phyloP scores from a whole-genome alignment of 495 filamentous ascomycete species.

The Daldinia bambusicola region DNA sequence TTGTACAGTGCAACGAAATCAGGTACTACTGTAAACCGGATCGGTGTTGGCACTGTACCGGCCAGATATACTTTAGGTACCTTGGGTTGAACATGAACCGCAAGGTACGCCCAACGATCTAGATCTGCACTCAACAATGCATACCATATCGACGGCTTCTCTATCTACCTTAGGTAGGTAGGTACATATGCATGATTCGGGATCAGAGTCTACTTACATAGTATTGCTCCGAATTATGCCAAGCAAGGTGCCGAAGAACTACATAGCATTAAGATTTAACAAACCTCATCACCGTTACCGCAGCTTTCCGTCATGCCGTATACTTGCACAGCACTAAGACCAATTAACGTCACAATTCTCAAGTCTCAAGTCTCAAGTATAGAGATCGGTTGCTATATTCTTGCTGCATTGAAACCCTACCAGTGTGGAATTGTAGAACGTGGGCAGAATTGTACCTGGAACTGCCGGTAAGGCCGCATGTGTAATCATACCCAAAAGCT shows the following conservation, averaged over 20 bases:
- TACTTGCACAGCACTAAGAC: background rate
- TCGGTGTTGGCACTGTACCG: background rate
- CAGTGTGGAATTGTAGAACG: background rate
- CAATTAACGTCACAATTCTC: conserved; percentile 3
- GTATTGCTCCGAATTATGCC: background rate
- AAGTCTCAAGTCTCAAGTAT: background rate
- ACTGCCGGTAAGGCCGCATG: conserved; percentile 19
- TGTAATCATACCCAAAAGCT: conserved; percentile 4
- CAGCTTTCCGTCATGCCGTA: conserved; percentile 21
- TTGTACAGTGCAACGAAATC: background rate
- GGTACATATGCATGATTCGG: background rate
- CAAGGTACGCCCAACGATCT: conserved; percentile 33
- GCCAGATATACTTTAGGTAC: background rate
- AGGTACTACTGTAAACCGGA: background rate
- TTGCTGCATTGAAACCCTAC: conserved; percentile 32
- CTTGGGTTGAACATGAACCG: too few relatives aligned
- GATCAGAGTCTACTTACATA: background rate
- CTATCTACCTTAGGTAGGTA: too few relatives aligned
- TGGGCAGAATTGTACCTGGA: conserved; percentile 13
- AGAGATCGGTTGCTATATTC: conserved; percentile 1
- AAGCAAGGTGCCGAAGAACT: background rate
- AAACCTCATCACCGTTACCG: conserved; percentile 21
- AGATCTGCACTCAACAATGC: conserved; percentile 30
- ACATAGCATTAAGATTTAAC: background rate
- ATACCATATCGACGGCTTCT: conserved; percentile 25